A percentile compares a stretch with the other conserved stretches of the same genome.
Evolutionary conservation across 2,329 filamentous ascomycete genomes (phyloP).

Genomic region (Davidsoniella neocaledoniae): DNA sequence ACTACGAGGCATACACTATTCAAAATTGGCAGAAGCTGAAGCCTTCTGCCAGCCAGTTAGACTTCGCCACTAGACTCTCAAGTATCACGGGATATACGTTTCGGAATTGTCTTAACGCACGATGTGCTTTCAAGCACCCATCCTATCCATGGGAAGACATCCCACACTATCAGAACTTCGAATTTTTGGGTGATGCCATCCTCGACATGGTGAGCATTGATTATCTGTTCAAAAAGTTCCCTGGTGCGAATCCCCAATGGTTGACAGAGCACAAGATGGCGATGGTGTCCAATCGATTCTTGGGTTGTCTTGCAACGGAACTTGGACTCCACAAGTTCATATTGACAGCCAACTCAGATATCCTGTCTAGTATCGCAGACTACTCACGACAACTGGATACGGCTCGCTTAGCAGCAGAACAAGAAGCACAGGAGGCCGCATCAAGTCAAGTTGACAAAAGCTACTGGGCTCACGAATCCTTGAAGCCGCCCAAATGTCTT

Average conservation of each 20-base stretch:
- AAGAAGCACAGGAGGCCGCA: constrained; percentile 19
- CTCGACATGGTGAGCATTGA: constrained; percentile 77
- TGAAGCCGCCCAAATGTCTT: constrained; percentile 54
- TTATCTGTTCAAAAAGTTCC: constrained; percentile 61
- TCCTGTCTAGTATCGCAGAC: constrained; percentile 15
- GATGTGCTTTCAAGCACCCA: constrained; percentile 76
- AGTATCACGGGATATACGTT: constrained; percentile 46
- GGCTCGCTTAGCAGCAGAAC: constrained; percentile 18
- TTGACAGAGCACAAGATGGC: constrained; percentile 97
- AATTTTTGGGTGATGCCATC: constrained; percentile 80
- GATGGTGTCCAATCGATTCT: constrained; percentile 95
- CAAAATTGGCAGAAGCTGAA: constrained; percentile 53
- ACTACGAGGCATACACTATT: constrained; percentile 48
- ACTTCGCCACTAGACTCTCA: constrained; percentile 50
- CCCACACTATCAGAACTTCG: constrained; percentile 76
- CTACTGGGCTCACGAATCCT: constrained; percentile 48
- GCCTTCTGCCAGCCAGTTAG: constrained; percentile 47
- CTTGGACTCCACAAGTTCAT: constrained; percentile 65
- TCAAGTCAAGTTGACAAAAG: constrained; percentile 34
- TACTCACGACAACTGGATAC: constrained; percentile 18
- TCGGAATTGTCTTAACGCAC: constrained; percentile 54
- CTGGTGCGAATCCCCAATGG: constrained; percentile 80
- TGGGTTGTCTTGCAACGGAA: constrained; percentile 63
- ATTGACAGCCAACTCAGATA: constrained; percentile 30
- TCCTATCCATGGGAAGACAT: constrained; percentile 64